Conservation (phyloP, 164 flowering plant species). For the Piper betle region DNA sequence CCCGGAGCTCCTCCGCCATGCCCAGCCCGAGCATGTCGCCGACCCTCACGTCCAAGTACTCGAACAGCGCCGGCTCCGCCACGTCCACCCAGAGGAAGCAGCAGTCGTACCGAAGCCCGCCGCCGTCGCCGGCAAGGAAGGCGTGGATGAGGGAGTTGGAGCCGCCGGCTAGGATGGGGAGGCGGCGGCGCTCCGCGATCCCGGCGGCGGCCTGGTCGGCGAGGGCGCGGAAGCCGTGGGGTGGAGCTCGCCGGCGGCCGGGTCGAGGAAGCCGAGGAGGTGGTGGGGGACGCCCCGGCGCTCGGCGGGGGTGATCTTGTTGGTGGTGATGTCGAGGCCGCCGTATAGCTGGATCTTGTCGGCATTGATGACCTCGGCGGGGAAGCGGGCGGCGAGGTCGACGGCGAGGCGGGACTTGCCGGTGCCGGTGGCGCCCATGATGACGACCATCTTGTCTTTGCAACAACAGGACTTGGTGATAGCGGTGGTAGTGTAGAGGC, state of each 20-base stretch:
- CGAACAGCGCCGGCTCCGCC: constrained; percentile 22
- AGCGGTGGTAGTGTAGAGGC: too few species aligned
- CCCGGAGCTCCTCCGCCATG: constrained; percentile 62
- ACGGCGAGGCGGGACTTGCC: constrained; percentile 66
- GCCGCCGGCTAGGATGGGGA: constrained; percentile 80
- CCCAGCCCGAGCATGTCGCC: constrained; percentile 81
- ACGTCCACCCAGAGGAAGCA: constrained; percentile 86
- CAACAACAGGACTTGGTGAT: not conserved
- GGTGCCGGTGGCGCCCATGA: constrained; percentile 76
- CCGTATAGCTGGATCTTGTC: constrained; percentile 76
- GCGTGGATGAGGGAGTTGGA: constrained; percentile 82
- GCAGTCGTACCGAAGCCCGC: constrained; percentile 49
- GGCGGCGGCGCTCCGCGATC: constrained; percentile 22
- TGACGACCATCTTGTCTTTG: constrained; percentile 35
- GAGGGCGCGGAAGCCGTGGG: constrained; percentile 30
- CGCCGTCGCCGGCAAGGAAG: constrained; percentile 27
- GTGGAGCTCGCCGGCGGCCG: constrained; percentile 28
- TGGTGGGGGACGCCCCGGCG: constrained; percentile 56
- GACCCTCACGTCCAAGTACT: constrained; percentile 47
- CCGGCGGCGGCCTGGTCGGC: constrained; percentile 22
- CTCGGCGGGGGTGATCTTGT: constrained; percentile 42
- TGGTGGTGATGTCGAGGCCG: constrained; percentile 75
- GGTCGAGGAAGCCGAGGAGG: constrained; percentile 46
- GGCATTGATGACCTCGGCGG: constrained; percentile 61
- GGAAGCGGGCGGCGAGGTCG: constrained; percentile 43